Evolutionary conservation across 192 early-diverging fungal genomes (phyloP).

Genomic region (Linnemannia schmuckeri): DNA sequence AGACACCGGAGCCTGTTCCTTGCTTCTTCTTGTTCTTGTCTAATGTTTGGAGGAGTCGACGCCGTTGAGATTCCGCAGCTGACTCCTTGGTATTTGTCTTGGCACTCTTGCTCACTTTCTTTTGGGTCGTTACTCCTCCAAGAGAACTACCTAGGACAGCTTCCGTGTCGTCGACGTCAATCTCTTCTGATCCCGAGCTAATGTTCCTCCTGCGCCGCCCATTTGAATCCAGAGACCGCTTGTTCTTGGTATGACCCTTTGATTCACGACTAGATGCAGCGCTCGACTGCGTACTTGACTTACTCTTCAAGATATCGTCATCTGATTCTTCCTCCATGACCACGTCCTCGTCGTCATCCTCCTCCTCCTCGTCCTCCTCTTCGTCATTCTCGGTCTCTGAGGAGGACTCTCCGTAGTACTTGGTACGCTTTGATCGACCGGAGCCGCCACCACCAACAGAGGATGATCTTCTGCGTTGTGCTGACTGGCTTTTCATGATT

Average conservation of each 20-base stretch:
- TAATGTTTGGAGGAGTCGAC: constrained; percentile 26
- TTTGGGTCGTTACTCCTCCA: constrained; percentile 12
- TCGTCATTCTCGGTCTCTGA: constrained; percentile 36
- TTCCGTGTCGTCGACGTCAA: constrained; percentile 48
- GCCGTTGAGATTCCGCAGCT: constrained; percentile 41
- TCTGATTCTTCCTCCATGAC: constrained; percentile 16
- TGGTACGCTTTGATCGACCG: constrained; percentile 34
- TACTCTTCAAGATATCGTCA: constrained; percentile 19
- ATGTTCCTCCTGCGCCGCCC: constrained; percentile 27
- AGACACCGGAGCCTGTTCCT: neutral
- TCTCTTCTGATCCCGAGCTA: constrained; percentile 46
- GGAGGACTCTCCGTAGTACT: constrained; percentile 32
- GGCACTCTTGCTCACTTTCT: constrained; percentile 21
- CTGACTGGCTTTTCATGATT: constrained; percentile 29
- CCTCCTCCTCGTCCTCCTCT: constrained; percentile 27
- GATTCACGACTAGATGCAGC: constrained; percentile 6
- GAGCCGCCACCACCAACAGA: neutral
- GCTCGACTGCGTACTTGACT: constrained; percentile 13
- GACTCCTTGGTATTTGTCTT: constrained; percentile 20
- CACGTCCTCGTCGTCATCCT: constrained; percentile 28
- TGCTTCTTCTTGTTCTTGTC: constrained; percentile 49
- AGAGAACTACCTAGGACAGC: constrained; percentile 38
- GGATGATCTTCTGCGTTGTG: constrained; percentile 1
- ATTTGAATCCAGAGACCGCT: constrained; percentile 8
- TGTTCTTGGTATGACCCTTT: constrained; percentile 12